Evolutionary conservation across 139 green algal species (phyloP).

Genomic region (Asterochloris sp.): DNA sequence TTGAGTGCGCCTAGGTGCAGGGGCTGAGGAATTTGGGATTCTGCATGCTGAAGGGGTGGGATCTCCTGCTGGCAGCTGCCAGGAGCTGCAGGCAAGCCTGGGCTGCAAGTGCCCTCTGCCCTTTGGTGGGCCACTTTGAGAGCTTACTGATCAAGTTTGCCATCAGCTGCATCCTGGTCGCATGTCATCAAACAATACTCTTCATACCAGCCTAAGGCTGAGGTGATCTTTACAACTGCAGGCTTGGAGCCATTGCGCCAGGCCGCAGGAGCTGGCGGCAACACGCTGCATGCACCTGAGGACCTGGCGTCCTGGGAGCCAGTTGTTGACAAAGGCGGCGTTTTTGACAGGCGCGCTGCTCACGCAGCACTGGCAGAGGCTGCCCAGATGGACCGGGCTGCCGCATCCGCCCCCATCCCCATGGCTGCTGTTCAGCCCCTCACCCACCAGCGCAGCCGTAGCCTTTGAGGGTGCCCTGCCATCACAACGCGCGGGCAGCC

Average conservation of each 20-base stretch:
- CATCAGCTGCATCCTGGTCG: not conserved
- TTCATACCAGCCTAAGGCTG: not conserved
- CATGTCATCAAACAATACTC: not conserved
- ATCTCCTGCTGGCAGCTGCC: not conserved
- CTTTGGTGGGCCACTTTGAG: not conserved
- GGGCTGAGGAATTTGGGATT: too few relatives aligned
- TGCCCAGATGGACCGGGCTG: too few relatives aligned
- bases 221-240: not conserved
- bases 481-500: too few relatives aligned
- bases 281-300: not conserved
- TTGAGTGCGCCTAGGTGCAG: too few relatives aligned
- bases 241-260: slow-evolving; percentile 5
- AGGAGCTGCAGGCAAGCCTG: not conserved
- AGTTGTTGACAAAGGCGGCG: not conserved
- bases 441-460: too few relatives aligned
- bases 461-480: too few relatives aligned
- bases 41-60: not conserved
- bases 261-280: not conserved
- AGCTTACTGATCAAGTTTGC: not conserved
- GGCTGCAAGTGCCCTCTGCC: not conserved
- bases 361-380: too few relatives aligned
- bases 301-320: slow-evolving; percentile 8
- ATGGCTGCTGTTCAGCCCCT: too few relatives aligned
- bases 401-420: too few relatives aligned
- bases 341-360: not conserved